phyloP scores from a whole-genome alignment of 495 filamentous ascomycete genomes.

The Talaromyces adpressus region DNA sequence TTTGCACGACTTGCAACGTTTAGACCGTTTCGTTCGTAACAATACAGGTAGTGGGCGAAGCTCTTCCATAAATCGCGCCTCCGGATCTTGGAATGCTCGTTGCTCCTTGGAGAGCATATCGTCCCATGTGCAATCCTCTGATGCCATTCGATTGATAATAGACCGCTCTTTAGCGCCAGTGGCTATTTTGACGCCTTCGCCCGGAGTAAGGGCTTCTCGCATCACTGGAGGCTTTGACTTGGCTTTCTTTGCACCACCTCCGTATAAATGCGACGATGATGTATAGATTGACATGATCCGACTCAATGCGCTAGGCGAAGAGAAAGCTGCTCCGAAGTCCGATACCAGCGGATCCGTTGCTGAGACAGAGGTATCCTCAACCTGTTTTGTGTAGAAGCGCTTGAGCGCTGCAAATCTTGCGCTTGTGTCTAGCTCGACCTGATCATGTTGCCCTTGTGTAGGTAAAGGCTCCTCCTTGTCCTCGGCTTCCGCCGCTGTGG shows the following conservation, averaged over 20 bases:
- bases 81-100: constrained; percentile 40
- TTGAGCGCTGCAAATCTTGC: constrained; percentile 51
- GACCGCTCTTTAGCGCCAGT: constrained; percentile 42
- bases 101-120: constrained; percentile 46
- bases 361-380: constrained; percentile 48
- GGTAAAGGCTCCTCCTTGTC: constrained; percentile 5
- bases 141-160: constrained; percentile 36
- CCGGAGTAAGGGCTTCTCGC: constrained; percentile 63
- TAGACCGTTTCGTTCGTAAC: constrained; percentile 84
- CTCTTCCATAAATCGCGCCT: constrained; percentile 51
- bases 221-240: constrained; percentile 62
- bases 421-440: constrained; percentile 26
- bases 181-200: constrained; percentile 60
- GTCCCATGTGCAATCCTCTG: constrained; percentile 45
- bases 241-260: constrained; percentile 53
- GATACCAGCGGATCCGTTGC: constrained; percentile 43
- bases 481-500: constrained; percentile 1
- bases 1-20: constrained; percentile 84
- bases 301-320: constrained; percentile 73
- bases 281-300: constrained; percentile 91
- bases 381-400: constrained; percentile 65
- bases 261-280: constrained; percentile 42
- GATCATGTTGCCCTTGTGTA: constrained; percentile 13
- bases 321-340: constrained; percentile 53
- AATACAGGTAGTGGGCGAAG: constrained; percentile 74